Evolutionary conservation across 2,329 filamentous ascomycete species (phyloP), one percentile per base, ranked within the genome.

Genomic region (Daldinia sp.): DNA sequence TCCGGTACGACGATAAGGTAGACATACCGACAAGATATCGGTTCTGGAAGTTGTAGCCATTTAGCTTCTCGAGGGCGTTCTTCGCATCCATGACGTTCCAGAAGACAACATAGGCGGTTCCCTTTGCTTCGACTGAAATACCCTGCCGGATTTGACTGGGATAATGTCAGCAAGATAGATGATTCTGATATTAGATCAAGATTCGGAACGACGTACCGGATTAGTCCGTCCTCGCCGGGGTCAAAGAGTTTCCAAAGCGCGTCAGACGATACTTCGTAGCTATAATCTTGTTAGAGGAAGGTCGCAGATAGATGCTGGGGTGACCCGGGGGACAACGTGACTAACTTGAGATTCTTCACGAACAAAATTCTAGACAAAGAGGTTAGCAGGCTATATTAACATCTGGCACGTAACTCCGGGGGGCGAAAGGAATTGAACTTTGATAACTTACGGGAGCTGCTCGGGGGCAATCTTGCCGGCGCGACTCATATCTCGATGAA

Each of bases 21-120:
- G 44, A 89, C 93, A 70, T 89, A 97, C 93, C 94, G 79, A 99
- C 96, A 77, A 99, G 93, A 84, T 99, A 99, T 81, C 96, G 92
- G 85, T 95, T 97, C 86, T 99, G 96, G 83, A 99, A 99, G 86
- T 99, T 99, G 90, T 97, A 99, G 81, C 96, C 96, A 87, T 99
- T 99, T 82, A 99, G 88, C 86, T 98, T 98, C 87, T 99, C 96
- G 87, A 96, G 98, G 79, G 96, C 96, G 84, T 94, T 91, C 86
- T 99, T 99, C 75, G 96, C 94, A 87, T 99, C 96, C 88, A 96
- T 92, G 75, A 98, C 95, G 88, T 99, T 96, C 84, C 98, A 96
- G 87, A 98, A 99, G 83, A 99, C 96, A 76, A 99, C 96, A 83
- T 97, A 99, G 74, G 95, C 96, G 60, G 96, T 99, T 81, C 96